Base-by-base conservation (phyloP, 345 rosid genomes). In the Sisymbrium altissimum region DNA sequence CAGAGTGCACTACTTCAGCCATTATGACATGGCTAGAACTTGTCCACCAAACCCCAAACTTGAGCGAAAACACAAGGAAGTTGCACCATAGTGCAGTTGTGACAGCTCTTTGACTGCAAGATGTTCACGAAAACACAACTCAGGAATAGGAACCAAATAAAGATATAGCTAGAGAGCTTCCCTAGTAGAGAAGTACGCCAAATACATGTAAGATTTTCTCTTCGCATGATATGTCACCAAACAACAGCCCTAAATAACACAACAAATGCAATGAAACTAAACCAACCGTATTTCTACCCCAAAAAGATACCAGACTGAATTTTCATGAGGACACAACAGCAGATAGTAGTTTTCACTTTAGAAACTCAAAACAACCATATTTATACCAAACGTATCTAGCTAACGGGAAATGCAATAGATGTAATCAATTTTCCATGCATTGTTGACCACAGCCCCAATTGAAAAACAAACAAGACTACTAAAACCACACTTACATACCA, bases 21-120 rank as follows among this genome's bases (percentile, higher is more conserved):
- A 95, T 64, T 83, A 95, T 86, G 21, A 95, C 99, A 87, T 95
- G 97, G 86, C 99, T 95, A 57, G 97, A 89, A 78, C 90, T 95
- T 17, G 84, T 58, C 48, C 86, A 66, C 97, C 97, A 95, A 70
- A 95, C 99, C 32, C 97, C 93, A 78, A 91, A 89, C 77, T 95
- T 95, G 5, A 95, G 97, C 41, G 99, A 87, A 74, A 95, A 95
- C 63, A 95, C 97, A 23, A 95, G 97, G 80, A 95, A 88, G 81
- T 95, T 95, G 80, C 97, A 88, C 90, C 99, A 95, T 32, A 95
- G 79, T 65, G 99, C 99, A 81, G 93, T 95, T 30, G 86, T 95
- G 53, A 95, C 99, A 30, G 99, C 99, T 78, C 99, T 78, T 72
- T 95, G 99, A 81, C 99, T 95, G 83, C 58, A 82, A 82, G 30